phyloP scores from a whole-genome alignment of 805 yeast species.

The Tetrapisispora nanseiensis region DNA sequence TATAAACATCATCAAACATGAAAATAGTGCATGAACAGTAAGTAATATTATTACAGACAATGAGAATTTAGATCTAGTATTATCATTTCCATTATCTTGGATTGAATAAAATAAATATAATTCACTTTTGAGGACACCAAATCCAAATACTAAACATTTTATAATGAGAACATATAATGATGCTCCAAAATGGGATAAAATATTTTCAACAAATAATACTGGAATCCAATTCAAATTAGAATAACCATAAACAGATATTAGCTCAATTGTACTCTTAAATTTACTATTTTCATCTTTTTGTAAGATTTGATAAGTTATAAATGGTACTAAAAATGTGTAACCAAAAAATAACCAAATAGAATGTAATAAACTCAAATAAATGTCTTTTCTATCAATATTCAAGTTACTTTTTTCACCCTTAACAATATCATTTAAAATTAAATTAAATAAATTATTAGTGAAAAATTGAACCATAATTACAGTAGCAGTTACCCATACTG shows the following conservation, averaged over 20 bases:
- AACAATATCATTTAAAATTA: constrained; percentile 48
- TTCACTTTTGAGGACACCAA: constrained; percentile 7
- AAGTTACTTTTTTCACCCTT: constrained; percentile 27
- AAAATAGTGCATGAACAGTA: constrained; percentile 13
- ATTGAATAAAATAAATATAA: constrained; percentile 6
- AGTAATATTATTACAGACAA: constrained; percentile 8
- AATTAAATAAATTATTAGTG: constrained; percentile 57
- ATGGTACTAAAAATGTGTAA: constrained; percentile 61
- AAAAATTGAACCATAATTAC: constrained; percentile 66
- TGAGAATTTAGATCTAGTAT: constrained; percentile 1
- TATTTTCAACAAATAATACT: constrained; percentile 38
- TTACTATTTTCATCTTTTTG: constrained; percentile 1
- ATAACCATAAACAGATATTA: constrained; percentile 76
- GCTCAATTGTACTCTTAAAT: constrained; percentile 34
- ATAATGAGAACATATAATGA: background rate
- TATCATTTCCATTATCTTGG: background rate
- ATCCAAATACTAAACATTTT: constrained; percentile 6
- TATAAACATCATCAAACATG: constrained; percentile 13
- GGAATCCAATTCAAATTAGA: constrained; percentile 82
- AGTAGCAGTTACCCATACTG: constrained; percentile 84
- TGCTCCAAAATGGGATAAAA: constrained; percentile 4
- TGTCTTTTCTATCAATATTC: constrained; percentile 43
- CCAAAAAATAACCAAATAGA: constrained; percentile 68
- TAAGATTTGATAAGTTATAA: constrained; percentile 15
- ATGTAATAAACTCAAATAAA: constrained; percentile 52